phyloP scores from a whole-genome alignment of 2,329 filamentous ascomycete species.

The Xylaria hypoxylon region DNA sequence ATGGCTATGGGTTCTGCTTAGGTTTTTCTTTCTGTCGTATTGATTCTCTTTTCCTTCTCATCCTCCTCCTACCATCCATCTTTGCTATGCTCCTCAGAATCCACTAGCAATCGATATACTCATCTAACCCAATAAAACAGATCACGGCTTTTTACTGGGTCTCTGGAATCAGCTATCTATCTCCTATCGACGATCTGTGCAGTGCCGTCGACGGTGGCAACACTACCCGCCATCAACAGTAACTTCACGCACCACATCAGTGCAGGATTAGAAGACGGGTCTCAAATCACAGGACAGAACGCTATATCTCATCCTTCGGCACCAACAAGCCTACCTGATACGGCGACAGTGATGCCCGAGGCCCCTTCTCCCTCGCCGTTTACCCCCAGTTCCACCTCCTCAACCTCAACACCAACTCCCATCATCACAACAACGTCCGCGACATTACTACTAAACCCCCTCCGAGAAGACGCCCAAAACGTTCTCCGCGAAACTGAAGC shows the following conservation, averaged over 20 bases:
- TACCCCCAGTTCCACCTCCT: background rate
- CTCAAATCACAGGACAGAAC: conserved; percentile 89
- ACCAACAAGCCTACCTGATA: conserved; percentile 64
- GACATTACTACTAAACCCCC: conserved; percentile 45
- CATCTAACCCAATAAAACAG: conserved; percentile 42
- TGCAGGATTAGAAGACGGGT: conserved; percentile 80
- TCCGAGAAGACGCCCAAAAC: conserved; percentile 16
- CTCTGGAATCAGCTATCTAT: conserved; percentile 92
- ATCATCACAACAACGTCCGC: conserved; percentile 27
- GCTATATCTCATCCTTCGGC: conserved; percentile 87
- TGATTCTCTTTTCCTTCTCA: background rate
- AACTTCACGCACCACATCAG: conserved; percentile 97
- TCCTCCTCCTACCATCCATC: background rate
- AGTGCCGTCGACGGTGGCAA: conserved; percentile 80
- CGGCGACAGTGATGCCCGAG: conserved; percentile 33
- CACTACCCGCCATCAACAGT: conserved; percentile 91
- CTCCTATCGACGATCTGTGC: conserved; percentile 86
- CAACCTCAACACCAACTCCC: conserved; percentile 21
- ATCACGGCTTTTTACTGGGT: conserved; percentile 89
- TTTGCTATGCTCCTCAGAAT: background rate
- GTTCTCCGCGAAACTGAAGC: conserved; percentile 57
- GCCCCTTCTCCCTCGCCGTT: background rate
- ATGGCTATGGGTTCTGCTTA: background rate
- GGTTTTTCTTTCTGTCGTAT: background rate
- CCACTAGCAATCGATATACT: background rate